Evolutionary conservation across 176 grass and related monocot species (phyloP).

Genomic region (Hordeum vulgare): MorexV3_pseudomolecules_assembly NC_058524.1:553386948-553387447

Average conservation of each 20-base stretch:
- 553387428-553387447: not conserved
- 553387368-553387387: not conserved
- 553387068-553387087: slow-evolving; percentile 38
- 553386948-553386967: slow-evolving; percentile 50
- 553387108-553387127: slow-evolving; percentile 24
- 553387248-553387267: not conserved
- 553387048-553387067: slow-evolving; percentile 46
- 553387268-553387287: not conserved
- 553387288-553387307: not conserved
- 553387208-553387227: not conserved
- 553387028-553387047: slow-evolving; percentile 58
- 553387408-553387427: not conserved
- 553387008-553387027: slow-evolving; percentile 48
- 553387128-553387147: slow-evolving; percentile 32
- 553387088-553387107: slow-evolving; percentile 45
- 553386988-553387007: slow-evolving; percentile 50
- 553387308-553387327: not conserved
- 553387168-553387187: not conserved
- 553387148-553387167: slow-evolving; percentile 5
- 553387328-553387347: not conserved
- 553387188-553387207: not conserved
- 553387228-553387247: not conserved
- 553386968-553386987: slow-evolving; percentile 26
- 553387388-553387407: not conserved
- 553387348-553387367: not conserved